A percentile compares a stretch with the other conserved stretches of the same genome.
These are phyloP conservation scores for Kodamaea derodonti DNA, from an alignment of 1,139 yeast genomes.

Conservation along the genomic window DNA sequence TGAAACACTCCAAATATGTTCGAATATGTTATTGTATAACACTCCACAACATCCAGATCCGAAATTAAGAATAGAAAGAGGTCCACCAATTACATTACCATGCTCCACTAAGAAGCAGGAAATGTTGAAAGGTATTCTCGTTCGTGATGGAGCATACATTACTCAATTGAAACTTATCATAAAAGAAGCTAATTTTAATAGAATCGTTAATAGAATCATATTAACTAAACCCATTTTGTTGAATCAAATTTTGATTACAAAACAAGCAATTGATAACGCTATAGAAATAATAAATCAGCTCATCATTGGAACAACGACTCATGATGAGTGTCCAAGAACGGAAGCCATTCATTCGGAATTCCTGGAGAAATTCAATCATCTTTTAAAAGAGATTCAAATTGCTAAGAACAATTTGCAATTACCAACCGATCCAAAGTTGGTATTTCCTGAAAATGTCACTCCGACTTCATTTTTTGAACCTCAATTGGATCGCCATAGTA, in stretches of 20 bases:
- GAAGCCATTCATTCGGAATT: slow-evolving; percentile 12
- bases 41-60: slow-evolving; percentile 38
- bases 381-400: slow-evolving; percentile 26
- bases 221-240: slow-evolving; percentile 30
- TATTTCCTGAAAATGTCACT: slow-evolving; percentile 37
- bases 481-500: slow-evolving; percentile 21
- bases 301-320: slow-evolving; percentile 5
- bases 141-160: slow-evolving; percentile 39
- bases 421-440: slow-evolving; percentile 40
- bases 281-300: slow-evolving; percentile 23
- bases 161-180: slow-evolving; percentile 28
- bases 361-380: slow-evolving; percentile 19
- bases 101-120: slow-evolving; percentile 38
- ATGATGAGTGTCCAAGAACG: slow-evolving; percentile 2
- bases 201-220: slow-evolving; percentile 22
- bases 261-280: slow-evolving; percentile 30
- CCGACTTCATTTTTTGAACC: slow-evolving; percentile 30
- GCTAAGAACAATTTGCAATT: slow-evolving; percentile 39
- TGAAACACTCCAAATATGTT: slow-evolving; percentile 39
- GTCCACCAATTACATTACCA: slow-evolving; percentile 40
- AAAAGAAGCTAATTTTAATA: slow-evolving; percentile 31
- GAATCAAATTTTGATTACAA: slow-evolving; percentile 31
- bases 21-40: slow-evolving; percentile 35
- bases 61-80: slow-evolving; percentile 24
- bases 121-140: slow-evolving; percentile 37